Conservation (phyloP, 352 stramenopile genomes). For the Pythium oligandrum region DNA sequence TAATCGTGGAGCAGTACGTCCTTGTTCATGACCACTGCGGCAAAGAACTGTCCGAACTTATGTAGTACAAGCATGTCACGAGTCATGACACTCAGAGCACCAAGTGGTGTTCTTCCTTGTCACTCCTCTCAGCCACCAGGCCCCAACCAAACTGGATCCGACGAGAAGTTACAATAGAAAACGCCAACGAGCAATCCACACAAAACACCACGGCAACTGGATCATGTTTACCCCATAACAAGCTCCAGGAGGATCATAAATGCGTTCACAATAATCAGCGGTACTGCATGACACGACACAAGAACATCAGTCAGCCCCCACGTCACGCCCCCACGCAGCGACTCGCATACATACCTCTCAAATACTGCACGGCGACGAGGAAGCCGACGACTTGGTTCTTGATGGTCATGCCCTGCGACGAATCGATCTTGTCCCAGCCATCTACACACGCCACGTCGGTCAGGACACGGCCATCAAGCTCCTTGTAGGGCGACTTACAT, state of each 20-base stretch:
- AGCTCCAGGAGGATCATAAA: constrained; percentile 1
- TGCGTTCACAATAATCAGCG: background rate
- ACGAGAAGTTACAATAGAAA: too few relatives aligned
- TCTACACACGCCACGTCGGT: constrained; percentile 27
- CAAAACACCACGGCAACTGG: too few relatives aligned
- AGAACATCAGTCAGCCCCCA: background rate
- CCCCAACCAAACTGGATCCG: too few relatives aligned
- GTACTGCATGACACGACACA: background rate
- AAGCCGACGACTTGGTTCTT: constrained; percentile 88
- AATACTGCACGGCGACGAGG: constrained; percentile 80
- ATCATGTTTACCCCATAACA: background rate
- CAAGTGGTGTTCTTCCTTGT: too few relatives aligned
- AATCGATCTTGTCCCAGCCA: constrained; percentile 80
- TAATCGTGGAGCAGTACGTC: too few relatives aligned
- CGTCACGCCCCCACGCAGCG: background rate
- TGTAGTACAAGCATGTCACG: too few relatives aligned
- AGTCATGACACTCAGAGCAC: too few relatives aligned
- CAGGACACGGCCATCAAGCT: background rate
- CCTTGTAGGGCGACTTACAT: constrained; percentile 35
- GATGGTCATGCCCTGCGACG: constrained; percentile 74
- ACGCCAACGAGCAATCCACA: too few relatives aligned
- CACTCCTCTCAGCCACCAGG: too few relatives aligned
- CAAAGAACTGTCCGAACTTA: too few relatives aligned
- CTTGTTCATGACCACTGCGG: too few relatives aligned
- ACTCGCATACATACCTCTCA: constrained; percentile 46